Evolutionary conservation across 1,284 basidiomycete genomes (phyloP).

Genomic region (Trametes polyzona): DNA sequence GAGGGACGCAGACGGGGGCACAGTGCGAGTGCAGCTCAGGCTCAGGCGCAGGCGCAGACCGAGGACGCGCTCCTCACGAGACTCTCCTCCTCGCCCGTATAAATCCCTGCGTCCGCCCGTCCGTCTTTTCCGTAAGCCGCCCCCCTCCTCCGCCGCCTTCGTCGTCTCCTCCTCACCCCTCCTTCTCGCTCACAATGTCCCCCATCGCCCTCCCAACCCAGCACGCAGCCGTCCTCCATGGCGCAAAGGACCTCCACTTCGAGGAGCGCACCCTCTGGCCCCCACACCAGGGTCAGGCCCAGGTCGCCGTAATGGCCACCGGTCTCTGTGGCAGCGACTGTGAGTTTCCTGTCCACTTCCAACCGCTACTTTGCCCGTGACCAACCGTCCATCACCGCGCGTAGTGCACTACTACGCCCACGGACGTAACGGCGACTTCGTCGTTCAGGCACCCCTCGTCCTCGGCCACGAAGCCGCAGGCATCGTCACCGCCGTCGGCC

Average conservation of each 20-base stretch:
- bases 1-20: not conserved
- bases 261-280: constrained; percentile 71
- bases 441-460: constrained; percentile 80
- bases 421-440: constrained; percentile 91
- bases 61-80: constrained; percentile 31
- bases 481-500: constrained; percentile 74
- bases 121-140: constrained; percentile 23
- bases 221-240: constrained; percentile 71
- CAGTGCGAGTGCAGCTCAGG: constrained; percentile 26
- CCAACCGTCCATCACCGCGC: constrained; percentile 10
- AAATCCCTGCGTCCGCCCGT: constrained; percentile 27
- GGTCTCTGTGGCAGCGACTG: constrained; percentile 92
- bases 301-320: constrained; percentile 79
- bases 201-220: constrained; percentile 58
- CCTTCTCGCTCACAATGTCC: constrained; percentile 65
- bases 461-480: constrained; percentile 94
- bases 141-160: constrained; percentile 19
- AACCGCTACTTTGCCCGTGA: constrained; percentile 24
- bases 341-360: constrained; percentile 44
- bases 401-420: constrained; percentile 89
- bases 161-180: constrained; percentile 16
- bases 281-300: constrained; percentile 68
- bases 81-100: constrained; percentile 24
- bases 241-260: constrained; percentile 71
- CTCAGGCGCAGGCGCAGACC: too few species aligned